Percentiles rank a stretch among this genome's conserved stretches.
These are phyloP conservation scores for Dicorynia guianensis DNA, from an alignment of 306 rosid species.

Conservation along the genomic window DNA sequence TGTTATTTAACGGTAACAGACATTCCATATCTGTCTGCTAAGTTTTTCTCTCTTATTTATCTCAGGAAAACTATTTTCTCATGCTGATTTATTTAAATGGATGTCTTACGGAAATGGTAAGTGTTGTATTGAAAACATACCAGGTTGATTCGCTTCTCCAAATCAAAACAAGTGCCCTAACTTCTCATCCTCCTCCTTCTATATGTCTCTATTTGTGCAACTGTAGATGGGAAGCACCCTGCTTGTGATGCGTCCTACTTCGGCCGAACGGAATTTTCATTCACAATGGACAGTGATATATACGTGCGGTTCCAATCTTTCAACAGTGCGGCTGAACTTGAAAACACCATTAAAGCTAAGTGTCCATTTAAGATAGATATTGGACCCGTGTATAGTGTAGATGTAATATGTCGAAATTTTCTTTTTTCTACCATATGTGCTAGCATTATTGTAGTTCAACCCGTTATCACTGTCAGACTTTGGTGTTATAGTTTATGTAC, in stretches of 20 bases:
- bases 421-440: background rate
- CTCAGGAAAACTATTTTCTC: constrained; percentile 87
- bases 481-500: background rate
- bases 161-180: background rate
- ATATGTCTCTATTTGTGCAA: background rate
- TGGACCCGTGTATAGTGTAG: constrained; percentile 86
- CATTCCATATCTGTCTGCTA: background rate
- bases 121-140: background rate
- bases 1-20: background rate
- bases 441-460: background rate
- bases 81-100: constrained; percentile 77
- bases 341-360: constrained; percentile 73
- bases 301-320: constrained; percentile 81
- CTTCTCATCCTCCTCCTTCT: background rate
- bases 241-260: constrained; percentile 76
- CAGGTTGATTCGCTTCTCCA: background rate
- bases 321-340: constrained; percentile 65
- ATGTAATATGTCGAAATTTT: constrained; percentile 57
- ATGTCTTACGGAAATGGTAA: constrained; percentile 87
- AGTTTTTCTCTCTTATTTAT: background rate
- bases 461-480: background rate
- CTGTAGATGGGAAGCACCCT: constrained; percentile 95
- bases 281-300: constrained; percentile 75
- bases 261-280: constrained; percentile 84
- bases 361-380: constrained; percentile 84